Evolutionary conservation across 306 rosid species (phyloP).

Genomic region (Comarum palustre): DNA sequence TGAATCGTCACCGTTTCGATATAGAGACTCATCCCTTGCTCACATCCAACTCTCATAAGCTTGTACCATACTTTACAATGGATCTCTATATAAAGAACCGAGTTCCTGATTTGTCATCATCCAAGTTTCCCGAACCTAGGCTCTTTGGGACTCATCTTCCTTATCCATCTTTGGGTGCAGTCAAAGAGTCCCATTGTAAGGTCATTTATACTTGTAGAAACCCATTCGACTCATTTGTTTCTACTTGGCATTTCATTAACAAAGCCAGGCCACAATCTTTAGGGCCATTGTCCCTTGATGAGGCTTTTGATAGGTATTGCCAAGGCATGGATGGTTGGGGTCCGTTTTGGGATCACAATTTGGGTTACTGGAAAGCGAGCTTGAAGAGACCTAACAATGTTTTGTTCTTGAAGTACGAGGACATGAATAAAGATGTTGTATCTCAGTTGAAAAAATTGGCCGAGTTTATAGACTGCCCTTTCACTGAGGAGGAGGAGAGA

Average conservation of each 20-base stretch:
- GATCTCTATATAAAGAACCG: background rate
- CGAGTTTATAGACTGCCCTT: constrained; percentile 38
- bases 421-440: constrained; percentile 32
- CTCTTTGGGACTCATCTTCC: constrained; percentile 58
- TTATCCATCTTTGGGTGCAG: constrained; percentile 31
- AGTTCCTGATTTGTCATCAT: constrained; percentile 28
- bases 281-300: constrained; percentile 27
- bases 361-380: constrained; percentile 57
- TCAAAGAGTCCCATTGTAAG: constrained; percentile 28
- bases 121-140: constrained; percentile 31
- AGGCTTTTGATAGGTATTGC: constrained; percentile 49
- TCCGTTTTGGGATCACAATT: constrained; percentile 16
- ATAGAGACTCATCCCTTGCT: constrained; percentile 45
- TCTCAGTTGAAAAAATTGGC: constrained; percentile 39
- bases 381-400: constrained; percentile 40
- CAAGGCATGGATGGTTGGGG: constrained; percentile 24
- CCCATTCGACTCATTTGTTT: constrained; percentile 51
- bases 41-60: constrained; percentile 49
- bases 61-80: constrained; percentile 45
- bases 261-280: constrained; percentile 10
- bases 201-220: constrained; percentile 48
- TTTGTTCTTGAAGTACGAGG: constrained; percentile 53
- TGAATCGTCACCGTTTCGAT: constrained; percentile 28
- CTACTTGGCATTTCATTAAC: constrained; percentile 34
- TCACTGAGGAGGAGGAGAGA: constrained; percentile 42